Conservation (phyloP, 225 moss, liverwort and hornwort genomes). For the Marchantia paleacea region DNA sequence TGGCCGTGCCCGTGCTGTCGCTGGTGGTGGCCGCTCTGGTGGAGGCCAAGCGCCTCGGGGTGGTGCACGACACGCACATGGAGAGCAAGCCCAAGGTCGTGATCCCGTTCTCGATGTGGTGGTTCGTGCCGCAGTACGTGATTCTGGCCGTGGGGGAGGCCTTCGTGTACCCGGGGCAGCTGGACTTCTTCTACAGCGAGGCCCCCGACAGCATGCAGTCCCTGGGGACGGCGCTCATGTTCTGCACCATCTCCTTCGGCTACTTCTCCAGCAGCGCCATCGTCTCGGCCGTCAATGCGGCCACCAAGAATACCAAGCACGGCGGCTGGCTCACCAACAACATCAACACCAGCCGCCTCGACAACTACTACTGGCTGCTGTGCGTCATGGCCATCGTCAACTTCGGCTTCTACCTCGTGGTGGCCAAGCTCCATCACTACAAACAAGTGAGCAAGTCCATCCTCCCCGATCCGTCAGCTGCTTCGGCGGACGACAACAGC, state of each 20-base stretch:
- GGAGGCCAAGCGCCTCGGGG: conserved; percentile 10
- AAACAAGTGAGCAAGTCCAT: not conserved
- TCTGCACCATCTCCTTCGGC: conserved; percentile 14
- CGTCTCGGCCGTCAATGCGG: conserved; percentile 4
- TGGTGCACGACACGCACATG: not conserved
- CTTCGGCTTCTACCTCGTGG: conserved; percentile 15
- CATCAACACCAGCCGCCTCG: conserved; percentile 22
- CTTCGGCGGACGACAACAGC: not conserved
- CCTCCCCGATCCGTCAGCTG: not conserved
- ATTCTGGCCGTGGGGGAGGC: conserved; percentile 26
- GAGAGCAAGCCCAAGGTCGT: not conserved
- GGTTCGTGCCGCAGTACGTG: conserved; percentile 20
- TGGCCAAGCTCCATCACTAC: conserved; percentile 19
- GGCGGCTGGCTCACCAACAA: conserved; percentile 20
- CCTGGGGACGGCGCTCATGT: conserved; percentile 19
- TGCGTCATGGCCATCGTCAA: conserved; percentile 16
- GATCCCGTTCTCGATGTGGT: conserved; percentile 14
- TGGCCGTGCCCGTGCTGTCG: conserved; percentile 21
- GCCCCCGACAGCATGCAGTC: conserved; percentile 32
- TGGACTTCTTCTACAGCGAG: conserved; percentile 32
- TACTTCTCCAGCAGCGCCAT: conserved; percentile 20
- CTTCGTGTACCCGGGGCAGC: conserved; percentile 24
- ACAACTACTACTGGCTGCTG: conserved; percentile 29
- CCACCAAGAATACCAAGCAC: not conserved
- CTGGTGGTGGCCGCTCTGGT: conserved; percentile 18